phyloP scores from a whole-genome alignment of 192 early-diverging fungal species.

The Backusella tarrabulga region DNA sequence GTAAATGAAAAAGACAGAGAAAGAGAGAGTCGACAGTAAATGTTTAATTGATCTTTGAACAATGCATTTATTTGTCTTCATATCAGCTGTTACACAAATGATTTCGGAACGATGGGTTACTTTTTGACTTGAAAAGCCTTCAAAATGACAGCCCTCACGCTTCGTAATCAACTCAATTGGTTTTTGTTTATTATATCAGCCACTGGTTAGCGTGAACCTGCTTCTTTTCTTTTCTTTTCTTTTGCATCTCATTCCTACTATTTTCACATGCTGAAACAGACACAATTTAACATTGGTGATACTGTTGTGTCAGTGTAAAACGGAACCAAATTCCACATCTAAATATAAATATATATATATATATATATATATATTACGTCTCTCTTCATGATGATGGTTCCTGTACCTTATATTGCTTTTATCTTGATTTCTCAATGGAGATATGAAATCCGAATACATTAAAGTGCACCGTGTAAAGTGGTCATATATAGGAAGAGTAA shows the following conservation, averaged over 20 bases:
- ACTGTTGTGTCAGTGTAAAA: constrained; percentile 3
- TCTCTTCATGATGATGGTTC: not conserved
- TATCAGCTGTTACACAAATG: not conserved
- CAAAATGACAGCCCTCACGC: not conserved
- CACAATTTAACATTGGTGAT: constrained; percentile 3
- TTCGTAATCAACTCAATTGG: not conserved
- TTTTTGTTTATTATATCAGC: not conserved
- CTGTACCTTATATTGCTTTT: not conserved
- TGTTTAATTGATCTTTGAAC: not conserved
- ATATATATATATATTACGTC: too few species aligned
- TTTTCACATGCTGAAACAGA: not conserved
- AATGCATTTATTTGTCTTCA: not conserved
- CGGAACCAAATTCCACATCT: not conserved
- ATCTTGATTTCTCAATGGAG: too few species aligned
- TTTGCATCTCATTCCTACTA: not conserved
- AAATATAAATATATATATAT: not conserved
- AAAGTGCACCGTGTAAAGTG: too few species aligned
- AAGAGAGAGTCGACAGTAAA: not conserved
- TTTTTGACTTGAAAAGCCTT: not conserved
- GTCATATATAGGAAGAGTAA: too few species aligned
- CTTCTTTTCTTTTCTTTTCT: not conserved
- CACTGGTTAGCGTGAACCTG: not conserved
- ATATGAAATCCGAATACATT: too few species aligned
- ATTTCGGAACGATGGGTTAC: not conserved
- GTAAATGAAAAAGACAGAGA: not conserved